These are phyloP conservation scores for Avena sativa DNA, from an alignment of 176 grass and related monocot species.

Conservation along the genomic window DNA sequence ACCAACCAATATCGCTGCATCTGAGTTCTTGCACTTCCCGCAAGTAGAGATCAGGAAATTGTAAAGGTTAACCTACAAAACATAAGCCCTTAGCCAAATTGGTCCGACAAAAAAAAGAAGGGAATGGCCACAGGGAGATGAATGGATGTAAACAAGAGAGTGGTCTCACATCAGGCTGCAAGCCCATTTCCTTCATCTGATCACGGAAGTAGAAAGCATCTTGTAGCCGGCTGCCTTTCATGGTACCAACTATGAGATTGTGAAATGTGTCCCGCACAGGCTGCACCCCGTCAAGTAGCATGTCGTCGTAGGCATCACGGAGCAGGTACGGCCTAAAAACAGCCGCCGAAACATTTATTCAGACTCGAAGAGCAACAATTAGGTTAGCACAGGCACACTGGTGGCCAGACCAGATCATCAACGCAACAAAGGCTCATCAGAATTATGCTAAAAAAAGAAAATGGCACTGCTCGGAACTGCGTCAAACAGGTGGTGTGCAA, in stretches of 20 bases:
- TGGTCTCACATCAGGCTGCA: conserved; percentile 78
- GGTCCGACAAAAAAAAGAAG: neutral
- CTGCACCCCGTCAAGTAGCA: conserved; percentile 96
- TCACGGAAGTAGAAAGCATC: conserved; percentile 95
- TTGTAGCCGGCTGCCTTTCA: conserved; percentile 90
- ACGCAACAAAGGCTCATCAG: neutral
- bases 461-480: conserved; percentile 29
- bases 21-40: conserved; percentile 89
- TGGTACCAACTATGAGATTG: conserved; percentile 83
- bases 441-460: neutral
- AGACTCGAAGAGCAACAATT: conserved; percentile 14
- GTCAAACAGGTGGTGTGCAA: conserved; percentile 60
- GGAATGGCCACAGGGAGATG: conserved; percentile 1
- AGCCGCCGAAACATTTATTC: neutral
- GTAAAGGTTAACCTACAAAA: conserved; percentile 96
- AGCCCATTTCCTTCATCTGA: conserved; percentile 94
- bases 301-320: conserved; percentile 92
- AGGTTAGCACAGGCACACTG: neutral
- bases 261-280: conserved; percentile 88
- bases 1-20: conserved; percentile 83
- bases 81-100: conserved; percentile 33
- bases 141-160: conserved; percentile 35
- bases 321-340: conserved; percentile 71
- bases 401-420: neutral
- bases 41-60: conserved; percentile 96